phyloP scores from a whole-genome alignment of 177 flowering plant genomes.

The Vitis hybrid region DNA sequence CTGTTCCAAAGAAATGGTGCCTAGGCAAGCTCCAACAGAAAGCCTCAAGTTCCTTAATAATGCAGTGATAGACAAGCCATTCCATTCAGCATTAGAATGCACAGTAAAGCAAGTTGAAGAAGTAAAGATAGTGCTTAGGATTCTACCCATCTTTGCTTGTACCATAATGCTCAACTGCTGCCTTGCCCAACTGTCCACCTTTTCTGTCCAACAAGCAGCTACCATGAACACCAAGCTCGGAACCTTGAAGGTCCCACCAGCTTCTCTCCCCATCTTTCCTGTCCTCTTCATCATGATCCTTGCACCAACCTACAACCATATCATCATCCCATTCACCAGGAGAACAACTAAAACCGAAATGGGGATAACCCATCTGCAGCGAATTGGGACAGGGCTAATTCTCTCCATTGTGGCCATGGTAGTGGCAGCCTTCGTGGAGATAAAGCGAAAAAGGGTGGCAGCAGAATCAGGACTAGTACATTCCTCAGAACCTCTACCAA shows the following conservation, averaged over 20 bases:
- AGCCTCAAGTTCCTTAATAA: conserved; percentile 51
- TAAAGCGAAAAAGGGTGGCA: conserved; percentile 61
- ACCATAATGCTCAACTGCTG: conserved; percentile 92
- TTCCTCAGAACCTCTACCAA: conserved; percentile 58
- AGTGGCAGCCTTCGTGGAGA: conserved; percentile 80
- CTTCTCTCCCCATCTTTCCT: conserved; percentile 87
- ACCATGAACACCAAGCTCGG: conserved; percentile 85
- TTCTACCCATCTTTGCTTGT: conserved; percentile 72
- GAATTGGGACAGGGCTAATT: conserved; percentile 77
- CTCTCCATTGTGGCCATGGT: conserved; percentile 80
- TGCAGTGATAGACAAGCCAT: conserved; percentile 38
- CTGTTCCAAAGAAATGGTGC: conserved; percentile 7
- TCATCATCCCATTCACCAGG: conserved; percentile 62
- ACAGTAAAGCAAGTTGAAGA: conserved; percentile 65
- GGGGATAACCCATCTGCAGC: conserved; percentile 72
- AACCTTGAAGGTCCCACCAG: conserved; percentile 71
- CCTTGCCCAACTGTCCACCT: conserved; percentile 93
- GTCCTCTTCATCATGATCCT: conserved; percentile 78
- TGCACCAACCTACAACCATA: conserved; percentile 72
- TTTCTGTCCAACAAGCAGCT: conserved; percentile 91
- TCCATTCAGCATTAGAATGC: conserved; percentile 41
- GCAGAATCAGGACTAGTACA: conserved; percentile 27
- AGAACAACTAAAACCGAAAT: conserved; percentile 58
- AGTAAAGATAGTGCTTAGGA: conserved; percentile 58
- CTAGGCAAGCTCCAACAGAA: conserved; percentile 24